Evolutionary conservation across 2,329 filamentous ascomycete species (phyloP).

Genomic region (Colletotrichum gigasporum): DNA sequence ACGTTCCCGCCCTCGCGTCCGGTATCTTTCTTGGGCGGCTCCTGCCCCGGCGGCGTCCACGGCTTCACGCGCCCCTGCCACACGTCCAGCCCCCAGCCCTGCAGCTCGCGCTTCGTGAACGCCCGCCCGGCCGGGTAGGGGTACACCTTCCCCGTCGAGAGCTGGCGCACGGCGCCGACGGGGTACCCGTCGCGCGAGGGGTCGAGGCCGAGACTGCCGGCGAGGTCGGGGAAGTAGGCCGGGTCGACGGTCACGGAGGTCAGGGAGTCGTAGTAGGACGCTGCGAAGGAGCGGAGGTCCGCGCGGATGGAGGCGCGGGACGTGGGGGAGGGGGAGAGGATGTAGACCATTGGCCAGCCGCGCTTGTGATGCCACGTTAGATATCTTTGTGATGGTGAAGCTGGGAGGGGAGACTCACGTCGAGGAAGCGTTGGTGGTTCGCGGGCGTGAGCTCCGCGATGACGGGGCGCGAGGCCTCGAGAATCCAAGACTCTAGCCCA

Average conservation of each 20-base stretch:
- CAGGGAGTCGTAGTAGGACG: slow-evolving; percentile 43
- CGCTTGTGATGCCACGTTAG: slow-evolving; percentile 33
- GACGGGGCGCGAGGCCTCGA: slow-evolving; percentile 39
- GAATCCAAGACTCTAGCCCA: slow-evolving; percentile 40
- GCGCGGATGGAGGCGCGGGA: slow-evolving; percentile 41
- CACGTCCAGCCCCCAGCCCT: slow-evolving; percentile 48
- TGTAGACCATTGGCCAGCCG: slow-evolving; percentile 48
- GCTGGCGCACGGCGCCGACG: slow-evolving; percentile 46
- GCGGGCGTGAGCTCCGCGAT: slow-evolving; percentile 43
- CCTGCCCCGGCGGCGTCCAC: slow-evolving; percentile 42
- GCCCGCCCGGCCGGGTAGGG: slow-evolving; percentile 44
- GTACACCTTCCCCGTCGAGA: slow-evolving; percentile 45
- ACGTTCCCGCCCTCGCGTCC: slow-evolving; percentile 33
- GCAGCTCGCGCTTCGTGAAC: slow-evolving; percentile 39
- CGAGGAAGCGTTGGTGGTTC: slow-evolving; percentile 44
- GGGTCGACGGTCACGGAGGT: slow-evolving; percentile 47
- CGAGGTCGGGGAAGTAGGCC: slow-evolving; percentile 45
- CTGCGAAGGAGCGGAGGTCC: slow-evolving; percentile 42
- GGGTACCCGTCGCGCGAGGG: slow-evolving; percentile 35
- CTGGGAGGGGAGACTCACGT: slow-evolving; percentile 40
- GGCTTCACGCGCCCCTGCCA: slow-evolving; percentile 47
- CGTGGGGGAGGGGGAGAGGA: slow-evolving; percentile 43
- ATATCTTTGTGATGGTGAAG: not conserved
- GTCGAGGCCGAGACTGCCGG: slow-evolving; percentile 42
- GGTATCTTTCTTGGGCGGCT: slow-evolving; percentile 34